These are phyloP conservation scores for Leccinum huronense DNA, from an alignment of 1,284 basidiomycete species.

Conservation along the genomic window DNA sequence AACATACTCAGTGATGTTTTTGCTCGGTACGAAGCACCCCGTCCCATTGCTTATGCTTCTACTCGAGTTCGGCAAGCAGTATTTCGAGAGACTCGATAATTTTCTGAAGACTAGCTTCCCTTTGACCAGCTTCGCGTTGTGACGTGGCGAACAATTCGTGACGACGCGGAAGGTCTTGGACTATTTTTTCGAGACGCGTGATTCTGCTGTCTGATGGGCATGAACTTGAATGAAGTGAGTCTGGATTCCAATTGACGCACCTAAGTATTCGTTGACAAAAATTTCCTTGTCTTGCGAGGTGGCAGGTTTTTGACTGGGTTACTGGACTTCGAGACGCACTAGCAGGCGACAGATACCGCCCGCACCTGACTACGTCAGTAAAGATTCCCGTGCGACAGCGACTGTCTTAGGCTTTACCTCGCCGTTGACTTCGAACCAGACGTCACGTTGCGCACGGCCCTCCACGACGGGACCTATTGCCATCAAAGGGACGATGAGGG, in stretches of 20 bases:
- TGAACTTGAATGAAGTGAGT: neutral
- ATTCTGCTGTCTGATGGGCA: neutral
- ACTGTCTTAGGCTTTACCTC: constrained; percentile 53
- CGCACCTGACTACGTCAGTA: constrained; percentile 58
- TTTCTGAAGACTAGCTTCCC: too few species aligned
- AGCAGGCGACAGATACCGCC: constrained; percentile 74
- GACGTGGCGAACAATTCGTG: too few species aligned
- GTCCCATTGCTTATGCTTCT: neutral
- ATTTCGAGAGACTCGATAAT: too few species aligned
- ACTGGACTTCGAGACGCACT: too few species aligned
- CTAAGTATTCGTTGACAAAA: too few species aligned
- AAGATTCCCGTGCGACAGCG: constrained; percentile 13
- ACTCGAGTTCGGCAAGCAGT: too few species aligned
- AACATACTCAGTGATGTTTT: neutral
- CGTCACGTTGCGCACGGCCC: constrained; percentile 89
- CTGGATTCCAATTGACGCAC: neutral
- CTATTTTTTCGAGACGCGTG: neutral
- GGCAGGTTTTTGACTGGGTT: neutral
- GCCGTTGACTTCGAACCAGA: constrained; percentile 98
- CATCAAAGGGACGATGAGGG: constrained; percentile 93
- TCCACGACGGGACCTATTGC: constrained; percentile 93
- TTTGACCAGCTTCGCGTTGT: too few species aligned
- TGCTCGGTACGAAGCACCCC: neutral
- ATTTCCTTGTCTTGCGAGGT: too few species aligned
- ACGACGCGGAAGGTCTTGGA: too few species aligned